Evolutionary conservation across 2,329 filamentous ascomycete species (phyloP).

Genomic region (Bipolaris gigantea): DNA sequence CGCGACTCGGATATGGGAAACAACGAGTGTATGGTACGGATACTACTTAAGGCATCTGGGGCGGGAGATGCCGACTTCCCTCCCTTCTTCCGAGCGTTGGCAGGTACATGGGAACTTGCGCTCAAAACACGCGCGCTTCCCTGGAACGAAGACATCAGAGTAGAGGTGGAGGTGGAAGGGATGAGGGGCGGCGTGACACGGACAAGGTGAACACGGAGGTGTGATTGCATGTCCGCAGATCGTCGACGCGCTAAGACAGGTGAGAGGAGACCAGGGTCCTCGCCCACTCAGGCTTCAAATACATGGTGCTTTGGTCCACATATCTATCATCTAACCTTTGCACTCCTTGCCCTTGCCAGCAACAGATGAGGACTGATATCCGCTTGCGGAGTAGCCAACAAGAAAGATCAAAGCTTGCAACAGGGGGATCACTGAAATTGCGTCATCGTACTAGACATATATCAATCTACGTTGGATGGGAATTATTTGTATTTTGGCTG

Average conservation of each 20-base stretch:
- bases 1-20: conserved; percentile 16
- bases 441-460: too few relatives aligned
- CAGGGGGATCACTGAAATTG: too few relatives aligned
- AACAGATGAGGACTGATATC: too few relatives aligned
- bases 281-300: conserved; percentile 5
- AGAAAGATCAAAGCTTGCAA: too few relatives aligned
- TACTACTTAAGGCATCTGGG: conserved; percentile 15
- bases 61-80: conserved; percentile 4
- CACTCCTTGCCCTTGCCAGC: too few relatives aligned
- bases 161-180: not conserved
- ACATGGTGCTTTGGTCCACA: not conserved
- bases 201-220: conserved; percentile 12
- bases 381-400: too few relatives aligned
- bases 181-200: not conserved
- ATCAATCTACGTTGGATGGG: too few relatives aligned
- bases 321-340: not conserved
- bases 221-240: conserved; percentile 6
- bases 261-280: conserved; percentile 3
- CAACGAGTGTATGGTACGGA: conserved; percentile 17
- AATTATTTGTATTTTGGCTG: too few relatives aligned
- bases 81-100: not conserved
- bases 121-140: conserved; percentile 21
- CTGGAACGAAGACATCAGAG: conserved; percentile 24
- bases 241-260: conserved; percentile 27
- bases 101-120: not conserved